phyloP scores from a whole-genome alignment of 805 yeast species.

The Metschnikowia peoriensis region DNA sequence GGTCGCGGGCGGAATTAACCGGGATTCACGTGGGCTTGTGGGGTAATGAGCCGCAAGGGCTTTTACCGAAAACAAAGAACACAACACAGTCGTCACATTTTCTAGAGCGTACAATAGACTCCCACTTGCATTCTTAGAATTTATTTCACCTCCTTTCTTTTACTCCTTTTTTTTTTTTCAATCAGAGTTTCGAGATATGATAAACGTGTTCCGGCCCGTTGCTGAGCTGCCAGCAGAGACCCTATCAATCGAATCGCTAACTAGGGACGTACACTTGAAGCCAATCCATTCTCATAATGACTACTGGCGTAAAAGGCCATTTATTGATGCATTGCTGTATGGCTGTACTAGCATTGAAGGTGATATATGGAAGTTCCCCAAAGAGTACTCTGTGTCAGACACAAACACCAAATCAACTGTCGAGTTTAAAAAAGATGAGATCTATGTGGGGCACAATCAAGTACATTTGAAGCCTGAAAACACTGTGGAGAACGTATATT shows the following conservation, averaged over 20 bases:
- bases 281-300: conserved; percentile 68
- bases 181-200: conserved; percentile 5
- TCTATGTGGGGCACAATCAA: conserved; percentile 64
- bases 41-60: too few relatives aligned
- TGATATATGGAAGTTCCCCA: conserved; percentile 56
- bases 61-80: neutral
- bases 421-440: conserved; percentile 21
- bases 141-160: neutral
- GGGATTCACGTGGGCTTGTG: conserved; percentile 2
- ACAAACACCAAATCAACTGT: conserved; percentile 27
- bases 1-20: conserved; percentile 7
- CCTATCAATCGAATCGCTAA: conserved; percentile 25
- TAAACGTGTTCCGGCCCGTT: conserved; percentile 11
- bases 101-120: too few relatives aligned
- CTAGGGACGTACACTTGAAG: conserved; percentile 38
- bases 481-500: conserved; percentile 50
- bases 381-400: conserved; percentile 28
- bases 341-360: conserved; percentile 64
- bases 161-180: neutral
- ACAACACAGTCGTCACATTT: neutral
- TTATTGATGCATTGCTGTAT: conserved; percentile 53
- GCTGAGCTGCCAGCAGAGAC: neutral
- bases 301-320: conserved; percentile 59
- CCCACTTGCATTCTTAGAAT: too few relatives aligned
- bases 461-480: conserved; percentile 43